These are phyloP conservation scores for Fusarium anguioides DNA, from an alignment of 2,329 filamentous ascomycete species.

Conservation along the genomic window DNA sequence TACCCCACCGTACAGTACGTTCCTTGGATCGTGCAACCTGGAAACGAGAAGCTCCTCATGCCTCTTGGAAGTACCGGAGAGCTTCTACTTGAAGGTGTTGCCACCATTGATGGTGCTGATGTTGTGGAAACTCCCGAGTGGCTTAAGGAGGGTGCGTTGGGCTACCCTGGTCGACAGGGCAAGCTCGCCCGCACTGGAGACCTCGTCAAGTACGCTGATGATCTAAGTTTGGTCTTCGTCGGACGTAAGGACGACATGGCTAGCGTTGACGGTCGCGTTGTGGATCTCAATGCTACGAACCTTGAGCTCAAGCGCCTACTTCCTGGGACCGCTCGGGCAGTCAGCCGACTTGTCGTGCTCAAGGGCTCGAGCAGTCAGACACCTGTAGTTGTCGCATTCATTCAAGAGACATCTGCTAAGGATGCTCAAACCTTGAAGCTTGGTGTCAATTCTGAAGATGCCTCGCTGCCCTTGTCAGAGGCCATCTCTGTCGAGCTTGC, in stretches of 20 bases:
- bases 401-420: constrained; percentile 5
- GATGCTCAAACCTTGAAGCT: constrained; percentile 24
- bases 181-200: constrained; percentile 43
- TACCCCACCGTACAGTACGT: constrained; percentile 37
- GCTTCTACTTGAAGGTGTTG: constrained; percentile 51
- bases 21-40: constrained; percentile 47
- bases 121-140: constrained; percentile 33
- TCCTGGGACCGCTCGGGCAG: constrained; percentile 16
- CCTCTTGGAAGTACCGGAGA: constrained; percentile 51
- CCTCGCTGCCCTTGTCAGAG: constrained; percentile 20
- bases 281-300: constrained; percentile 42
- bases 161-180: constrained; percentile 34
- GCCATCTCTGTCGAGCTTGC: constrained; percentile 36
- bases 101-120: not conserved
- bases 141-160: constrained; percentile 30
- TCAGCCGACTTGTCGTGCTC: constrained; percentile 36
- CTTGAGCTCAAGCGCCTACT: constrained; percentile 38
- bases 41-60: constrained; percentile 41
- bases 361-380: constrained; percentile 36
- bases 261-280: constrained; percentile 40
- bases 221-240: constrained; percentile 39
- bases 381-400: constrained; percentile 35
- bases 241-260: constrained; percentile 38
- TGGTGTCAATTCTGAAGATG: not conserved
- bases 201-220: constrained; percentile 43